phyloP scores from a whole-genome alignment of 2,329 filamentous ascomycete genomes.

The Sarocladium kiliense region DNA sequence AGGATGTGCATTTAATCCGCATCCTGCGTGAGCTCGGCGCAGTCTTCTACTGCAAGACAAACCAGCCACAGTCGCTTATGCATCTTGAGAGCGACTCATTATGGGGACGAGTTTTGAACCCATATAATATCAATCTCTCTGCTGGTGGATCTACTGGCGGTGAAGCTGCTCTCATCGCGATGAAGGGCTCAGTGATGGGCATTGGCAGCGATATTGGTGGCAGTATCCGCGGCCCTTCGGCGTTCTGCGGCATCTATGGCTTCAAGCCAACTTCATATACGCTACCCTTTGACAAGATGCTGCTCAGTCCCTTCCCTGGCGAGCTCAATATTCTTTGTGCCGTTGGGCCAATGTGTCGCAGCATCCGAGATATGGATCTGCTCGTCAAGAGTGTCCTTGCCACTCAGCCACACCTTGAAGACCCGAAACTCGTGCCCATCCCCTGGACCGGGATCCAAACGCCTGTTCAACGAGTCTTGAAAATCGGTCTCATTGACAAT shows the following conservation, averaged over 20 bases:
- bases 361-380: slow-evolving; percentile 16
- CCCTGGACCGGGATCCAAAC: slow-evolving; percentile 23
- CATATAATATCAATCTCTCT: slow-evolving; percentile 53
- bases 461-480: slow-evolving; percentile 18
- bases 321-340: slow-evolving; percentile 30
- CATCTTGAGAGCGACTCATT: slow-evolving; percentile 44
- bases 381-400: slow-evolving; percentile 15
- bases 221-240: slow-evolving; percentile 37
- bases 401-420: slow-evolving; percentile 16
- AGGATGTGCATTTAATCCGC: slow-evolving; percentile 52
- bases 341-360: slow-evolving; percentile 13
- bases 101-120: slow-evolving; percentile 58
- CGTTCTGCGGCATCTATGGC: slow-evolving; percentile 38
- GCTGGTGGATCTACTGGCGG: slow-evolving; percentile 64
- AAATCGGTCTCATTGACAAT: slow-evolving; percentile 35
- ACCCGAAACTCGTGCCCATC: slow-evolving; percentile 23
- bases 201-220: slow-evolving; percentile 43
- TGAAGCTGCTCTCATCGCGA: slow-evolving; percentile 33
- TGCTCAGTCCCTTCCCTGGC: slow-evolving; percentile 19
- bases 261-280: slow-evolving; percentile 28
- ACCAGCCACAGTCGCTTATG: slow-evolving; percentile 55
- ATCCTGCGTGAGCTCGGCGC: slow-evolving; percentile 55
- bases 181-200: slow-evolving; percentile 33
- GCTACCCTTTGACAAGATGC: slow-evolving; percentile 18
- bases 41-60: slow-evolving; percentile 64